Evolutionary conservation across 768 basidiomycete genomes (phyloP).

Genomic region (Leccinum aurantiacum): DNA sequence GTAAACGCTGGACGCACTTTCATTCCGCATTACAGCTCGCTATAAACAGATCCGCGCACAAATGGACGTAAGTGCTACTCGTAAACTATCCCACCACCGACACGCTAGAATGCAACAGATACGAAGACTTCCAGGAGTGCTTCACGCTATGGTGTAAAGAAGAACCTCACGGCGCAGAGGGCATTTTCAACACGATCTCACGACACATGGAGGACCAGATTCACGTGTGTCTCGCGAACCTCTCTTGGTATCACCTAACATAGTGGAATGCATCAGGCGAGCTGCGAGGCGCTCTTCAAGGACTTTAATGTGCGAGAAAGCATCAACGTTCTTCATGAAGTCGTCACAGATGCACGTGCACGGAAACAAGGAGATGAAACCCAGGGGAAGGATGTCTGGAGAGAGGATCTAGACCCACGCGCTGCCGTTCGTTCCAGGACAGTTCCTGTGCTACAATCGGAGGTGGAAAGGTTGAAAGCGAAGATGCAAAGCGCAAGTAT

Average conservation of each 20-base stretch:
- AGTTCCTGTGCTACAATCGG: conserved; percentile 53
- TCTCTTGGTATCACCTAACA: background rate
- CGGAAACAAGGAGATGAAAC: conserved; percentile 45
- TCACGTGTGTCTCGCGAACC: conserved; percentile 25
- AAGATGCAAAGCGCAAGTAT: conserved; percentile 37
- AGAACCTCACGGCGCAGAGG: conserved; percentile 59
- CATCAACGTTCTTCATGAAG: conserved; percentile 67
- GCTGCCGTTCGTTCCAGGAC: conserved; percentile 63
- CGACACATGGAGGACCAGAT: conserved; percentile 70
- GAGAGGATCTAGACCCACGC: conserved; percentile 59
- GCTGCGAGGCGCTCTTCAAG: conserved; percentile 67
- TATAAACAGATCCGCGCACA: conserved; percentile 50
- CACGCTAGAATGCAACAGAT: conserved; percentile 30
- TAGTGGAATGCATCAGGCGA: conserved; percentile 44
- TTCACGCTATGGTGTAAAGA: conserved; percentile 66
- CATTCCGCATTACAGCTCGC: conserved; percentile 54
- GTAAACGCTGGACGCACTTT: conserved; percentile 52
- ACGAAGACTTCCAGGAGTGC: conserved; percentile 59
- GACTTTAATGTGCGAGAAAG: conserved; percentile 67
- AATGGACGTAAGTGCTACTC: conserved; percentile 25
- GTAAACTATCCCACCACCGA: too few relatives aligned
- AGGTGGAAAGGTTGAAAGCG: conserved; percentile 39
- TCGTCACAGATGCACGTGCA: conserved; percentile 64
- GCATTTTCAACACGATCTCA: conserved; percentile 64
- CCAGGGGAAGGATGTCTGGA: conserved; percentile 61